phyloP scores from a whole-genome alignment of 2,329 filamentous ascomycete genomes.

The Eurotiales sp. region DNA sequence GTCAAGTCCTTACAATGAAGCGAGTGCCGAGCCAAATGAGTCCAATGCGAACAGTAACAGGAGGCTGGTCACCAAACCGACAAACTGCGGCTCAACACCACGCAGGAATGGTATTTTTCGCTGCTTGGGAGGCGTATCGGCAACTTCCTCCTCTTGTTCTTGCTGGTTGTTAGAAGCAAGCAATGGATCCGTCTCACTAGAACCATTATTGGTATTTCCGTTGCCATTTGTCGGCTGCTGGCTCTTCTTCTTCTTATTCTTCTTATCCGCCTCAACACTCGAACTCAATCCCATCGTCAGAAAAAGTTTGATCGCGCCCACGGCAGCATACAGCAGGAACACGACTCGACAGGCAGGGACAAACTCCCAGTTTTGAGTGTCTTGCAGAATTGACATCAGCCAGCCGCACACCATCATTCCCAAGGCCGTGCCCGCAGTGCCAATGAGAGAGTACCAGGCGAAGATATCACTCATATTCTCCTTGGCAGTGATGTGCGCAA shows the following conservation, averaged over 20 bases:
- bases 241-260: constrained; percentile 18
- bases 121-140: constrained; percentile 13
- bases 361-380: constrained; percentile 40
- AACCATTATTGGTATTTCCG: constrained; percentile 18
- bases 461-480: constrained; percentile 59
- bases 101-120: constrained; percentile 46
- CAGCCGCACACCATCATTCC: constrained; percentile 60
- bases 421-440: constrained; percentile 57
- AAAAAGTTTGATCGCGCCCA: constrained; percentile 57
- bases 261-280: constrained; percentile 42
- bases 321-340: constrained; percentile 55
- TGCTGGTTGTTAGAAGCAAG: constrained; percentile 18
- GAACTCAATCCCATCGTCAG: constrained; percentile 50
- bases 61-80: constrained; percentile 45
- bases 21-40: constrained; percentile 67
- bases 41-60: constrained; percentile 67
- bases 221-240: constrained; percentile 10
- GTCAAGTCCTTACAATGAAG: constrained; percentile 50
- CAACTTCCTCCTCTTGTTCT: constrained; percentile 8
- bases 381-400: constrained; percentile 51
- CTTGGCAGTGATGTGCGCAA: constrained; percentile 58
- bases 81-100: constrained; percentile 51
- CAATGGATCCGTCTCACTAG: constrained; percentile 37
- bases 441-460: constrained; percentile 57
- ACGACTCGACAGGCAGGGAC: constrained; percentile 52